Conservation (phyloP, 192 early-diverging fungal genomes). For the Coemansia sp. region DNA sequence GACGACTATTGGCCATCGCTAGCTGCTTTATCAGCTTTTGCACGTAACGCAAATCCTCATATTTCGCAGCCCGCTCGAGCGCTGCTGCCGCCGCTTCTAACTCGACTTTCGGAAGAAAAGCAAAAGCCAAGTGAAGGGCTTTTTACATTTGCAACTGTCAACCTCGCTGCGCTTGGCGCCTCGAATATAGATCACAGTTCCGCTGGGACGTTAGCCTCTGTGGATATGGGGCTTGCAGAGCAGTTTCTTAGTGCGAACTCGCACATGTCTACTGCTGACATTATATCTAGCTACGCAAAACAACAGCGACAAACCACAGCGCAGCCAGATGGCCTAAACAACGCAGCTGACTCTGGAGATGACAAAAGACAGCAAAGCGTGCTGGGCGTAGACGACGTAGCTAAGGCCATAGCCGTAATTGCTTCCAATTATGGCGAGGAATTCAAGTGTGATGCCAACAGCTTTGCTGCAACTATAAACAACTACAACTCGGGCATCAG, state of each 20-base stretch:
- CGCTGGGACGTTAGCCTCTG: neutral
- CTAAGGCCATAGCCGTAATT: conserved; percentile 37
- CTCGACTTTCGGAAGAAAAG: conserved; percentile 29
- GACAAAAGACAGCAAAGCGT: conserved; percentile 8
- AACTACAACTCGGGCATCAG: conserved; percentile 25
- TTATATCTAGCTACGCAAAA: conserved; percentile 23
- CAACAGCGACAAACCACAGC: conserved; percentile 7
- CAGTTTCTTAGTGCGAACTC: conserved; percentile 35
- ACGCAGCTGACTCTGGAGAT: conserved; percentile 6
- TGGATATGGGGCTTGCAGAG: conserved; percentile 47
- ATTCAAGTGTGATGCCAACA: conserved; percentile 22
- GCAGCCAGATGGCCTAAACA: neutral
- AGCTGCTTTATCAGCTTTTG: conserved; percentile 27
- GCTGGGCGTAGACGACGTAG: conserved; percentile 30
- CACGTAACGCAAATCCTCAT: conserved; percentile 8
- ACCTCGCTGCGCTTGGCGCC: conserved; percentile 13
- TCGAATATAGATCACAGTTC: conserved; percentile 1
- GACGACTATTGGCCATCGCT: conserved; percentile 39
- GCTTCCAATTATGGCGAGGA: conserved; percentile 32
- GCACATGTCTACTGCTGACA: conserved; percentile 26
- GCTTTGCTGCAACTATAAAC: conserved; percentile 37
- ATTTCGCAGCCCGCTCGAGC: conserved; percentile 20
- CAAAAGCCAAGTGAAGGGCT: conserved; percentile 10
- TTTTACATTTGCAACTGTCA: conserved; percentile 26
- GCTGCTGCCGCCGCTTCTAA: conserved; percentile 27